Conservation (phyloP, 495 filamentous ascomycete genomes). For the Beverwykella pulmonaria region DNA sequence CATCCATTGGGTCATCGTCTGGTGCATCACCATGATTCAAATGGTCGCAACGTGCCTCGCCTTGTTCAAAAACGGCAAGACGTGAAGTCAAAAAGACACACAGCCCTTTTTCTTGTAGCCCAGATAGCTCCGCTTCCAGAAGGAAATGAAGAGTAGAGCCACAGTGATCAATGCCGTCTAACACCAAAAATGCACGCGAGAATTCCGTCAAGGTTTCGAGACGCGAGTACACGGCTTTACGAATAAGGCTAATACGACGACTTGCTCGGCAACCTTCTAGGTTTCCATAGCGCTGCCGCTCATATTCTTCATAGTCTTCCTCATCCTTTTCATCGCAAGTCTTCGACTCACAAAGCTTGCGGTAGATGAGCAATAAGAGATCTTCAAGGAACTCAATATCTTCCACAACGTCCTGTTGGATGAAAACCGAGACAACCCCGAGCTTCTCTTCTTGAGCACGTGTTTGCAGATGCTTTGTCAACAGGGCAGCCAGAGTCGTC, state of each 20-base stretch:
- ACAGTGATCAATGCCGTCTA: constrained; percentile 22
- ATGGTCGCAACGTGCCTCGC: constrained; percentile 2
- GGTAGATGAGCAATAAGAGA: constrained; percentile 1
- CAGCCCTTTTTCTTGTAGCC: not conserved
- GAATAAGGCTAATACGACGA: not conserved
- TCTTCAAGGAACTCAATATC: constrained; percentile 1
- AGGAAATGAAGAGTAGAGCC: constrained; percentile 4
- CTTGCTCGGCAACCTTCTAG: not conserved
- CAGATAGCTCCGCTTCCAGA: constrained; percentile 4
- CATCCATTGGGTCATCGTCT: constrained; percentile 7
- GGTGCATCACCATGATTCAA: not conserved
- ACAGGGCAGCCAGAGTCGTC: constrained; percentile 2
- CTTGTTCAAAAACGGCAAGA: not conserved
- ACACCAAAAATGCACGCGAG: not conserved
- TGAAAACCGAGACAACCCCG: not conserved
- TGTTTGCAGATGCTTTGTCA: not conserved
- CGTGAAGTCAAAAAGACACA: constrained; percentile 16
- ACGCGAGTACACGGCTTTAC: constrained; percentile 3
- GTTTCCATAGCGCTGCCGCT: not conserved
- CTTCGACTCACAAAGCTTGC: not conserved
- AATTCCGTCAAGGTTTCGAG: not conserved
- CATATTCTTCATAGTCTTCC: not conserved
- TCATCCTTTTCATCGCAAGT: not conserved
- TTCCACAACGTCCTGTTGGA: constrained; percentile 9
- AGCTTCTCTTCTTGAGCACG: not conserved